Percentiles rank a stretch among this genome's conserved stretches.
phyloP scores from a whole-genome alignment of 2,329 filamentous ascomycete species.

The Aspergillus cejpii region DNA sequence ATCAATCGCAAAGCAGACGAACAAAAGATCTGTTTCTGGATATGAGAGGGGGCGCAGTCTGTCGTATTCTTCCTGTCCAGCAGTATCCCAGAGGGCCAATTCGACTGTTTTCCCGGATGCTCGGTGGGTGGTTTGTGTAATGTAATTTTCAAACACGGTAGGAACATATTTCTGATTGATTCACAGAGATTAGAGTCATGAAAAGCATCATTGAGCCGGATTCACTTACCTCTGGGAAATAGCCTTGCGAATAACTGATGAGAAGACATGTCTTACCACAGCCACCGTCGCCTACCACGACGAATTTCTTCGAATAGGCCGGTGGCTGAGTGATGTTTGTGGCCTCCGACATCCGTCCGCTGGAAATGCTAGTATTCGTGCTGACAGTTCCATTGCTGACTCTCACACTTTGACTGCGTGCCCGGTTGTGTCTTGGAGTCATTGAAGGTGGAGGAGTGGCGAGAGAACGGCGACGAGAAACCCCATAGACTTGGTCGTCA shows the following conservation, averaged over 20 bases:
- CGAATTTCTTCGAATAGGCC: constrained; percentile 97
- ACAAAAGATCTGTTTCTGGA: constrained; percentile 93
- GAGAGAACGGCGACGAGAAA: constrained; percentile 53
- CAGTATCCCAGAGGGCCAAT: constrained; percentile 95
- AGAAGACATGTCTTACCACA: constrained; percentile 98
- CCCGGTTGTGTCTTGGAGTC: constrained; percentile 42
- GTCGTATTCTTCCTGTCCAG: constrained; percentile 98
- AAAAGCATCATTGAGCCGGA: background rate
- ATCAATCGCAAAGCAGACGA: constrained; percentile 98
- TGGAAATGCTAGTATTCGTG: constrained; percentile 69
- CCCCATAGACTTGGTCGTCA: constrained; percentile 47
- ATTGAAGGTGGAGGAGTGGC: constrained; percentile 36
- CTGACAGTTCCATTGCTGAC: constrained; percentile 86
- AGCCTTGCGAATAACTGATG: constrained; percentile 97
- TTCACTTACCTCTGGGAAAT: constrained; percentile 84
- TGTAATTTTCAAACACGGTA: constrained; percentile 99
- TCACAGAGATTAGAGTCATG: constrained; percentile 4
- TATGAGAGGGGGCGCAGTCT: constrained; percentile 91
- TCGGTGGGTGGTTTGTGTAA: constrained; percentile 87
- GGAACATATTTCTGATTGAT: constrained; percentile 88
- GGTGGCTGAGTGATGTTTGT: constrained; percentile 87
- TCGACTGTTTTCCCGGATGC: constrained; percentile 89
- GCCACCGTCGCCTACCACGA: constrained; percentile 94
- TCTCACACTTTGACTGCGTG: constrained; percentile 53
- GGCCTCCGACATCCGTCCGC: constrained; percentile 66